These are phyloP conservation scores for Botrytis tulipae DNA, from an alignment of 2,329 filamentous ascomycete genomes.

Conservation along the genomic window DNA sequence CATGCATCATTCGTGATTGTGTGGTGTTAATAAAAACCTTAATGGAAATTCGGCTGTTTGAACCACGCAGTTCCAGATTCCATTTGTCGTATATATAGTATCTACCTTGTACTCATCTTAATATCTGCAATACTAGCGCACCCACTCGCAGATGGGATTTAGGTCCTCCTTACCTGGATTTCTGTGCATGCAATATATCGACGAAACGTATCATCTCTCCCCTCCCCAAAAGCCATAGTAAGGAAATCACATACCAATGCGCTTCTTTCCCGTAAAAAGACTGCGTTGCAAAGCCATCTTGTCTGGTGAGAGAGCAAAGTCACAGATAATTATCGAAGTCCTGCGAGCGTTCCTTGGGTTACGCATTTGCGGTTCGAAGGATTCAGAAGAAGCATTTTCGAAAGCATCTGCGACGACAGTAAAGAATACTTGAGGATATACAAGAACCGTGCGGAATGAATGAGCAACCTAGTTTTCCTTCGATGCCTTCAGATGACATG, in stretches of 20 bases:
- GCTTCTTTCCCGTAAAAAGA: rapidly evolving
- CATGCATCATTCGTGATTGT: background rate
- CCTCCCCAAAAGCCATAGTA: background rate
- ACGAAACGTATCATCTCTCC: background rate
- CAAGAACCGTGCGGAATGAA: background rate
- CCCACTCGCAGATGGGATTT: background rate
- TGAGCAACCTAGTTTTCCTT: background rate
- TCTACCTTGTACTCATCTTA: background rate
- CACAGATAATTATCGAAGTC: background rate
- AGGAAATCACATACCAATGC: background rate
- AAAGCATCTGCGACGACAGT: background rate
- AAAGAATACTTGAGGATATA: background rate
- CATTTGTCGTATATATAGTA: background rate
- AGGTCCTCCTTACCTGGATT: background rate
- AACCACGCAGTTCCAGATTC: background rate
- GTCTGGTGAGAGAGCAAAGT: background rate
- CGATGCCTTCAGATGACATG: background rate
- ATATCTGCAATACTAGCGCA: background rate
- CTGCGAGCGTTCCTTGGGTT: background rate
- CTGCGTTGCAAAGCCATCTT: background rate
- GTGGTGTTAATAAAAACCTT: rapidly evolving
- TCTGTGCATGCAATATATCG: background rate
- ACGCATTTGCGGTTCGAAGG: background rate
- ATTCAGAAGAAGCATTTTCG: background rate
- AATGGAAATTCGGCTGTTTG: background rate